phyloP scores from a whole-genome alignment of 768 basidiomycete genomes.

The Suillus clintonianus region DNA sequence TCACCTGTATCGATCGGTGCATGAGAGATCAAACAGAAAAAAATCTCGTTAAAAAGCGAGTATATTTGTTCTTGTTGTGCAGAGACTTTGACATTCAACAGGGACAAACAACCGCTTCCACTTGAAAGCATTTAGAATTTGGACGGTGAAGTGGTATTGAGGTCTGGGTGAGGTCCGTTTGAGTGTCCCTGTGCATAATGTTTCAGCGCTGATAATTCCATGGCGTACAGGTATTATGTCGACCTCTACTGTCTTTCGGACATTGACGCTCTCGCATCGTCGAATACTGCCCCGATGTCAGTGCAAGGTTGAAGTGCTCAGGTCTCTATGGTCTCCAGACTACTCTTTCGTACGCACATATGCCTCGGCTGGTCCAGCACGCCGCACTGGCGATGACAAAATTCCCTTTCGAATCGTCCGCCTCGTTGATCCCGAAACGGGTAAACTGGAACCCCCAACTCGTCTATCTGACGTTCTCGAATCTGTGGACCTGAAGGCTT shows the following conservation, averaged over 20 bases:
- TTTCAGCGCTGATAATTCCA: background rate
- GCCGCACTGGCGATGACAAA: conserved; percentile 33
- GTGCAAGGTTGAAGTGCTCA: background rate
- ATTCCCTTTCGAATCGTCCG: conserved; percentile 47
- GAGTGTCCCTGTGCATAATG: background rate
- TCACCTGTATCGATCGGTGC: conserved; percentile 10
- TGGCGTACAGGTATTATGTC: background rate
- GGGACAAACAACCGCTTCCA: conserved; percentile 27
- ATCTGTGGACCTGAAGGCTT: conserved; percentile 40
- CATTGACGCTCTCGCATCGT: conserved; percentile 8
- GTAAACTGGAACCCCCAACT: conserved; percentile 36
- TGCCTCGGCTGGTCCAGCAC: background rate
- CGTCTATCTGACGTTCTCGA: conserved; percentile 47
- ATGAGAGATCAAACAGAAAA: background rate
- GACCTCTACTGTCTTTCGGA: background rate
- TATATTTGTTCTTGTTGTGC: conserved; percentile 26
- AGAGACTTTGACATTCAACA: conserved; percentile 23
- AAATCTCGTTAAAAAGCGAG: background rate
- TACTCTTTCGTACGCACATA: background rate
- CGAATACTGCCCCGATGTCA: conserved; percentile 5
- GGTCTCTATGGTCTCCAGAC: conserved; percentile 4
- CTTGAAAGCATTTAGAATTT: background rate
- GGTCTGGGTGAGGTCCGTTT: background rate
- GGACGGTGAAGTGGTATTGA: background rate
- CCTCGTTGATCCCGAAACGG: conserved; percentile 49